Percentiles rank a stretch among this genome's conserved stretches.
These are phyloP conservation scores for Nakaseomyces sp. DNA, from an alignment of 1,139 yeast species.

Conservation along the genomic window DNA sequence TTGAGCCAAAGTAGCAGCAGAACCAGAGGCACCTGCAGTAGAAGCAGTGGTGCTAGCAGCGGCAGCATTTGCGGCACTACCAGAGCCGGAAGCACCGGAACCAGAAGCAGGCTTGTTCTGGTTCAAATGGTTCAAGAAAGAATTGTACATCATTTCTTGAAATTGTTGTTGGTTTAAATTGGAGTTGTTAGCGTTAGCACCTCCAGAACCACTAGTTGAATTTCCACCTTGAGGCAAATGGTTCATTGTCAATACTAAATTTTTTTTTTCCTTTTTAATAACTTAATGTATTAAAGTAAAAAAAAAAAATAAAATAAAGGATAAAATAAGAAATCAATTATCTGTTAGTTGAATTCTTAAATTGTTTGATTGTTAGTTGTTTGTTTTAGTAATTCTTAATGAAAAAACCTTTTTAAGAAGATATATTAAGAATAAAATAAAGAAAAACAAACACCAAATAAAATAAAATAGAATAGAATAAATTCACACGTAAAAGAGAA, in stretches of 20 bases:
- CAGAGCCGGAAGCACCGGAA: constrained; percentile 1
- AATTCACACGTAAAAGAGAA: too few species aligned
- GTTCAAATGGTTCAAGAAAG: constrained; percentile 23
- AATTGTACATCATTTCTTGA: constrained; percentile 26
- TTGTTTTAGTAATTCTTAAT: too few species aligned
- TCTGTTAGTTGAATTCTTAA: too few species aligned
- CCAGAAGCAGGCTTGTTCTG: constrained; percentile 20
- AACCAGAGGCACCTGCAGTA: constrained; percentile 9
- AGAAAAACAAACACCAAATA: too few species aligned
- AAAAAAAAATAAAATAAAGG: too few species aligned
- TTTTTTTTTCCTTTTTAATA: too few species aligned
- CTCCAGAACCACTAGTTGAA: constrained; percentile 4
- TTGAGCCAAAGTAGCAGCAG: constrained; percentile 4
- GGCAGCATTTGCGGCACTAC: constrained; percentile 16
- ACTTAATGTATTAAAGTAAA: too few species aligned
- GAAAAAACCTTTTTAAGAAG: too few species aligned
- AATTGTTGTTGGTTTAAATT: constrained; percentile 22
- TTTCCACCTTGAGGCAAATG: constrained; percentile 5
- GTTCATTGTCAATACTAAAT: neutral
- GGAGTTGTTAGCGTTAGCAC: constrained; percentile 11
- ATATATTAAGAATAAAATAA: too few species aligned
- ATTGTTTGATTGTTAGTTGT: too few species aligned
- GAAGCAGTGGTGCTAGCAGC: constrained; percentile 14
- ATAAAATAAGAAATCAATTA: too few species aligned
- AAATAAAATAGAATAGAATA: too few species aligned